Evolutionary conservation across 345 rosid species (phyloP), one percentile per base, ranked within the genome.

Genomic region (Gossypium longicalyx): DNA sequence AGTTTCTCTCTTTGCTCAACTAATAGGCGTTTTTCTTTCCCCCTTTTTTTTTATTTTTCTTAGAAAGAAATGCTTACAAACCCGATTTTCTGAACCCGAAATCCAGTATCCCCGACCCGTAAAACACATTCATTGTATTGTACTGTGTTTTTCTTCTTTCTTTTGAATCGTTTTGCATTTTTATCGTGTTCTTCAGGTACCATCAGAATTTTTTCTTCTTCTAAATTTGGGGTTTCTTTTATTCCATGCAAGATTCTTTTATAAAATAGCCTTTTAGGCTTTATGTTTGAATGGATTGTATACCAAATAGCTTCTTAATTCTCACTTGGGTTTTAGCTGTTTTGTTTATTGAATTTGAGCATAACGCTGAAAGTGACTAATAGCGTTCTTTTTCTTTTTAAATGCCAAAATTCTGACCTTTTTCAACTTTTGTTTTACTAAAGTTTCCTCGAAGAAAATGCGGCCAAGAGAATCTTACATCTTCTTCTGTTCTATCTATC

Each of bases 381-480:
- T 20, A 19, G 8, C 45, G 53, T 52, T 44, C 9, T 43, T 58
- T 63, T 17, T 34, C 38, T 34, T 34, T 34, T 34, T 4, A 34
- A 9, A 63, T 17, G 6, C 3, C 23, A 34, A 3, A 16, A 34
- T 16, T 38, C 41, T 38, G 23, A 38, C 27, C 13, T 41, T 41
- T 64, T 41, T 64, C 69, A n/a, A 64, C 69, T 10, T 43, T 12
- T n/a, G 49, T 49, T 19, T 64, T n/a, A 9, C 48, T n/a, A 7
- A 34, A 47, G 45, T 44, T 72, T 72, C 57, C 44, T 8, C 43
- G 25, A 45, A 72, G 65, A 48, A 72, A 72, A 58, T 72, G 76
- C 76, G n/a, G 58, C 58, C 7, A 60, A 61, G 34, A 10, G 67
- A 58, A 59, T 45, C 60, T 27, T 4, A 17, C 20, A 13, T 20